A percentile compares a stretch with the other conserved stretches of the same genome.
These are phyloP conservation scores for Piromyces finnis DNA, from an alignment of 192 early-diverging fungal species.

Conservation along the genomic window DNA sequence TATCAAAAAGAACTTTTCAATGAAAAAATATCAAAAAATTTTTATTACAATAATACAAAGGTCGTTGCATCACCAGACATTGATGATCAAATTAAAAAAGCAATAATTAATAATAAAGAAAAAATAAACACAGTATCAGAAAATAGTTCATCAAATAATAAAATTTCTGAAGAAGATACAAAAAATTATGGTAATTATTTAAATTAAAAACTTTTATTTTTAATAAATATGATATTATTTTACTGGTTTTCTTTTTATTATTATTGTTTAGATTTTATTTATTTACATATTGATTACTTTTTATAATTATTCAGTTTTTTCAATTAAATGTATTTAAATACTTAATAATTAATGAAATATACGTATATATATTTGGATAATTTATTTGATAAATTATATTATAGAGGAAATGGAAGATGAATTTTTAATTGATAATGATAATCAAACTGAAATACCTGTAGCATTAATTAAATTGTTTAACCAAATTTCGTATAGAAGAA, in stretches of 20 bases:
- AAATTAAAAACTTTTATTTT: not conserved
- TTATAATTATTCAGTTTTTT: too few species aligned
- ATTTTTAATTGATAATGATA: not conserved
- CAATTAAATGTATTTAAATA: too few species aligned
- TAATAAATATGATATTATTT: too few species aligned
- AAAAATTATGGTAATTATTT: not conserved
- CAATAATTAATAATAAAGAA: not conserved
- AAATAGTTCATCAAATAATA: not conserved
- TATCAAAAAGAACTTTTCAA: not conserved
- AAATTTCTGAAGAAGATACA: not conserved
- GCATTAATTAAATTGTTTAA: not conserved
- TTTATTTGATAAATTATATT: too few species aligned
- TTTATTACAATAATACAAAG: not conserved
- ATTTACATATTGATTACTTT: too few species aligned
- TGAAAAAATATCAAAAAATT: not conserved
- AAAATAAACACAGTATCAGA: not conserved
- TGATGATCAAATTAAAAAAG: not conserved
- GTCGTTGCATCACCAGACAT: not conserved
- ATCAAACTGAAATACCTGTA: not conserved
- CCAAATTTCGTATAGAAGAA: not conserved
- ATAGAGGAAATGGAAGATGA: not conserved
- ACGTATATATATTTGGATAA: too few species aligned
- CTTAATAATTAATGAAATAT: too few species aligned
- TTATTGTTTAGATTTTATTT: too few species aligned
- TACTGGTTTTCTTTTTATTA: too few species aligned